A percentile compares a stretch with the other conserved stretches of the same genome.
These are phyloP conservation scores for Pythium insidiosum DNA, from an alignment of 352 stramenopile species.

Conservation along the genomic window DNA sequence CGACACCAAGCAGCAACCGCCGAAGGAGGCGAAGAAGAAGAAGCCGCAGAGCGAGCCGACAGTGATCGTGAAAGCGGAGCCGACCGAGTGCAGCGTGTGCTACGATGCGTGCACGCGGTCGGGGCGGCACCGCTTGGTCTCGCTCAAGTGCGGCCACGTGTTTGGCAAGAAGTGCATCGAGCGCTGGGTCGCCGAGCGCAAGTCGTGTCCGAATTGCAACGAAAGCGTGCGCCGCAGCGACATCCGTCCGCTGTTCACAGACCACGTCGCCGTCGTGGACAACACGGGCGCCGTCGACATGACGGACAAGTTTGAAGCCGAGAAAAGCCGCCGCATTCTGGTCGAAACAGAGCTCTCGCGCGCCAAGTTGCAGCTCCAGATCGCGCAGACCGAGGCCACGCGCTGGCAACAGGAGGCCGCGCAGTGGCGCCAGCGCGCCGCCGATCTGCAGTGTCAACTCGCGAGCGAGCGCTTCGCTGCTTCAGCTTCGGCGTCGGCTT, in stretches of 20 bases:
- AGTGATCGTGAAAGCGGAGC: slow-evolving; percentile 29
- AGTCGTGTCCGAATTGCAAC: slow-evolving; percentile 67
- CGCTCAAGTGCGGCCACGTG: slow-evolving; percentile 66
- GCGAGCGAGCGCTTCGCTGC: slow-evolving; percentile 13
- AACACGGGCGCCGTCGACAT: slow-evolving; percentile 55
- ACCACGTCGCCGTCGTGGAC: slow-evolving; percentile 71
- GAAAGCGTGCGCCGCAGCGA: slow-evolving; percentile 33
- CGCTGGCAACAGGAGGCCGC: slow-evolving; percentile 15
- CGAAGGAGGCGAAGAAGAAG: background rate
- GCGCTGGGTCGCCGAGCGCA: slow-evolving; percentile 51
- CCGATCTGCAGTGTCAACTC: slow-evolving; percentile 16
- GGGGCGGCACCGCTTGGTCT: slow-evolving; percentile 58
- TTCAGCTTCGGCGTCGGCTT: background rate
- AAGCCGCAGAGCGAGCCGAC: slow-evolving; percentile 2
- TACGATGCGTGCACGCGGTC: slow-evolving; percentile 54
- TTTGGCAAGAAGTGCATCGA: slow-evolving; percentile 75
- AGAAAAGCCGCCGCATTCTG: slow-evolving; percentile 34
- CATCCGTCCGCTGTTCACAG: slow-evolving; percentile 50
- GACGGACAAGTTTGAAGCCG: slow-evolving; percentile 44
- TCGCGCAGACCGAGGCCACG: slow-evolving; percentile 14
- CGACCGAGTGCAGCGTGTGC: slow-evolving; percentile 71
- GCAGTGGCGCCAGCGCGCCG: slow-evolving; percentile 22
- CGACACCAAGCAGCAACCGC: background rate
- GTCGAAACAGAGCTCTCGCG: slow-evolving; percentile 37
- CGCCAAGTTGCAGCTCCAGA: slow-evolving; percentile 29